Evolutionary conservation across 78 protist genomes (phyloP).

Genomic region (Creolimax fragrantissima): DNA sequence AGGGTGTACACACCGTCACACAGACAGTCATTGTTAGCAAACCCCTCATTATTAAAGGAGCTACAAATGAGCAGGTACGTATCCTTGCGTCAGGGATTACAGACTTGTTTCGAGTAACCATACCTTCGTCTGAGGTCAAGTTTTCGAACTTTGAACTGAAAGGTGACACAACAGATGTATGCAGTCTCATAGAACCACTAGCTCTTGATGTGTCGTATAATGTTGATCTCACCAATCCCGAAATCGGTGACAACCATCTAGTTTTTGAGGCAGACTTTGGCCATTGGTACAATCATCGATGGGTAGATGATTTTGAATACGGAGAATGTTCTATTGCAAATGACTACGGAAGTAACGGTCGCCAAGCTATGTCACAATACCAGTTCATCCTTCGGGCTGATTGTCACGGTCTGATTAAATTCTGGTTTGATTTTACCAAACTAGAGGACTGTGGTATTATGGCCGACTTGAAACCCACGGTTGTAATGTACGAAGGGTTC

Average conservation of each 20-base stretch:
- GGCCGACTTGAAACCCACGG: not conserved
- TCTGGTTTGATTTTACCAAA: not conserved
- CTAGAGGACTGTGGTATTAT: not conserved
- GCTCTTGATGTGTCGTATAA: not conserved
- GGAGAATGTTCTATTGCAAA: not conserved
- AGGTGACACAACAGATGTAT: not conserved
- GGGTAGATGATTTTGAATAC: not conserved
- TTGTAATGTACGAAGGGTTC: not conserved
- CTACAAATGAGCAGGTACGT: no score
- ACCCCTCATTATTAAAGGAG: no score
- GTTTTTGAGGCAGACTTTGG: not conserved
- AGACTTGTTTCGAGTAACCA: no score
- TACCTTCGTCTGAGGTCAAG: no score
- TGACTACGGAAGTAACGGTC: not conserved
- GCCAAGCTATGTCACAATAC: not conserved
- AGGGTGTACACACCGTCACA: no score
- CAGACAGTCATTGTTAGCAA: no score
- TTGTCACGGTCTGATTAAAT: not conserved
- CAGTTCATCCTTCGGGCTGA: not conserved
- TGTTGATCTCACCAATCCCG: not conserved
- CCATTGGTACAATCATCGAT: not conserved
- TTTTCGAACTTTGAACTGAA: not conserved
- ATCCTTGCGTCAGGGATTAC: no score
- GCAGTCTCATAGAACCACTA: not conserved
- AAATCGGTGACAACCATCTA: not conserved